Conservation (phyloP, 805 yeast species). For the Cephaloascus fragrans region DNA sequence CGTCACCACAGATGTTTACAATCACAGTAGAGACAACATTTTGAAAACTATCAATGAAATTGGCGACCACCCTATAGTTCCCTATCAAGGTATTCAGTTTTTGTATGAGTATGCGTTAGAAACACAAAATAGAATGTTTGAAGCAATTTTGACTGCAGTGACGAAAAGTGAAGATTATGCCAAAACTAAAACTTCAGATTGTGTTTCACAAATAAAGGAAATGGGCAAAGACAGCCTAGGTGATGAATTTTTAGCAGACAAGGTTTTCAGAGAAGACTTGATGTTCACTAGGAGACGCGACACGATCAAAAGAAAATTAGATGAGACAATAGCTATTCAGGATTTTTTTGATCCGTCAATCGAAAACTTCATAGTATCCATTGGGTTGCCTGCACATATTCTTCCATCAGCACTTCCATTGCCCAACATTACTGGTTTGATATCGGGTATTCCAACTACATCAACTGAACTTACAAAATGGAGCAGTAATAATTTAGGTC, state of each 20-base stretch:
- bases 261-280: constrained; percentile 56
- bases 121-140: constrained; percentile 61
- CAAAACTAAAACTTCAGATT: constrained; percentile 42
- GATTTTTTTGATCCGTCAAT: constrained; percentile 77
- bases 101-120: constrained; percentile 59
- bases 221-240: constrained; percentile 62
- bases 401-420: background rate
- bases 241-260: constrained; percentile 46
- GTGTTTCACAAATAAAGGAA: constrained; percentile 52
- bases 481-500: constrained; percentile 18
- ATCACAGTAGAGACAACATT: constrained; percentile 46
- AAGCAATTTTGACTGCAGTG: constrained; percentile 57
- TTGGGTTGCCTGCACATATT: constrained; percentile 23
- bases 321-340: constrained; percentile 47
- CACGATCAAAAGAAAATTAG: constrained; percentile 43
- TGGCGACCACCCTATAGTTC: constrained; percentile 41
- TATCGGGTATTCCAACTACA: constrained; percentile 19
- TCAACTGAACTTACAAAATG: constrained; percentile 19
- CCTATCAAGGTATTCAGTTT: constrained; percentile 53
- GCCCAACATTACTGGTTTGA: constrained; percentile 3
- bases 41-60: constrained; percentile 38
- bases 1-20: constrained; percentile 48
- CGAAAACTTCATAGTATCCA: constrained; percentile 43
- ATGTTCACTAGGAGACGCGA: constrained; percentile 81
- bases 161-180: constrained; percentile 60